phyloP scores from a whole-genome alignment of 1,139 yeast species.

The Kurtzmaniella quercitrusa region DNA sequence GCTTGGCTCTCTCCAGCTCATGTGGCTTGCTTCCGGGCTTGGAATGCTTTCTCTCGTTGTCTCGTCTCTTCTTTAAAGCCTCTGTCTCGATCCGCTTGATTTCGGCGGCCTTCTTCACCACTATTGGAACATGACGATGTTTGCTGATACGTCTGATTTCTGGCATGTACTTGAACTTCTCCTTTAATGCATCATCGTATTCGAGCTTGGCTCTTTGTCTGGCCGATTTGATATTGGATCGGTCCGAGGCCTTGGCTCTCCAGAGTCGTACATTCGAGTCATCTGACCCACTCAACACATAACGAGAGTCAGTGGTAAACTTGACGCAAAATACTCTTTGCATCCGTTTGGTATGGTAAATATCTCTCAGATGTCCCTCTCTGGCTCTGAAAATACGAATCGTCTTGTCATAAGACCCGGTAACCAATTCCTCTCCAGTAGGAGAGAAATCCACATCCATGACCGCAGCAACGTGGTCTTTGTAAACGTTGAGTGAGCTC shows the following conservation, averaged over 20 bases:
- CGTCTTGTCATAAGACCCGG: slow-evolving; percentile 94
- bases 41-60: slow-evolving; percentile 74
- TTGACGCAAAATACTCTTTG: slow-evolving; percentile 85
- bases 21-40: slow-evolving; percentile 64
- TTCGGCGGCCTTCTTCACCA: slow-evolving; percentile 83
- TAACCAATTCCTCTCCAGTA: slow-evolving; percentile 92
- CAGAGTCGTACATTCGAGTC: slow-evolving; percentile 93
- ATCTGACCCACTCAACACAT: slow-evolving; percentile 87
- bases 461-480: slow-evolving; percentile 96
- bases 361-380: slow-evolving; percentile 91
- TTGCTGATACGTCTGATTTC: slow-evolving; percentile 85
- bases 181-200: slow-evolving; percentile 87
- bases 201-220: slow-evolving; percentile 80
- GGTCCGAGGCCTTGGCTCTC: slow-evolving; percentile 83
- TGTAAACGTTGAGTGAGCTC: slow-evolving; percentile 75
- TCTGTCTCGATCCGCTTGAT: slow-evolving; percentile 72
- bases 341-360: slow-evolving; percentile 97
- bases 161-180: slow-evolving; percentile 93
- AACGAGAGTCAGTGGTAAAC: slow-evolving; percentile 83
- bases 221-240: slow-evolving; percentile 76
- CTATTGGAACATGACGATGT: slow-evolving; percentile 87
- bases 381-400: slow-evolving; percentile 70
- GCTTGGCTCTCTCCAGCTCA: slow-evolving; percentile 74
- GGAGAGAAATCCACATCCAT: slow-evolving; percentile 94
- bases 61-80: slow-evolving; percentile 74